Conservation (phyloP, 2,329 filamentous ascomycete species). For the Trematosphaeria pertusa region DNA sequence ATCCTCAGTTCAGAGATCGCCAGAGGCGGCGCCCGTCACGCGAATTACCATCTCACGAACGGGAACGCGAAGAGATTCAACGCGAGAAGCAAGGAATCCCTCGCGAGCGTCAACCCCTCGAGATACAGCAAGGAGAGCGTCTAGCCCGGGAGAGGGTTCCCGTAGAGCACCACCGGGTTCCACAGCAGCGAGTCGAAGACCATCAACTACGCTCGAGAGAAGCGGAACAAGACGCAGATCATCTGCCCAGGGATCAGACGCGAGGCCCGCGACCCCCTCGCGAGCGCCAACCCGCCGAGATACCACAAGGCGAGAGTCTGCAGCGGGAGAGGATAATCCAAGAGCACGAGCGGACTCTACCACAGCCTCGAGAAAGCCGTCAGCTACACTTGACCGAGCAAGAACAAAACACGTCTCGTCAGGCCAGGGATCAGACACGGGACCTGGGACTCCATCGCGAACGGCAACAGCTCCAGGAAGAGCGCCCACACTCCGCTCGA, state of each 20-base stretch:
- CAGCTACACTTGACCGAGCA: too few relatives aligned
- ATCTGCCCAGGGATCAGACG: constrained; percentile 3
- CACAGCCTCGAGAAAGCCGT: too few relatives aligned
- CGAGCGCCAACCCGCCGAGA: too few relatives aligned
- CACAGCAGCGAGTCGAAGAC: constrained; percentile 6
- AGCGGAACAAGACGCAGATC: constrained; percentile 10
- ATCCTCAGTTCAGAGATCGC: neutral
- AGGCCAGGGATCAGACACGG: neutral
- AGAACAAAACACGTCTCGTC: neutral
- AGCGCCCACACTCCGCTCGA: neutral
- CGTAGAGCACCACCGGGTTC: neutral
- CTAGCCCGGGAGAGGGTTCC: neutral
- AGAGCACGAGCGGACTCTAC: too few relatives aligned
- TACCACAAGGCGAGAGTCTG: too few relatives aligned
- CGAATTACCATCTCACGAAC: neutral
- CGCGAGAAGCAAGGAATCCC: constrained; percentile 1
- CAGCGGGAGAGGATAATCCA: too few relatives aligned
- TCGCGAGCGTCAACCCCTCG: constrained; percentile 3
- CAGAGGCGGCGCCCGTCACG: neutral
- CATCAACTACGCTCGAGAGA: constrained; percentile 13
- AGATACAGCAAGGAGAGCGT: constrained; percentile 7
- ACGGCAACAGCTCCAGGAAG: constrained; percentile 6
- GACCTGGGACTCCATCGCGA: constrained; percentile 1
- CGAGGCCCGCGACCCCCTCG: too few relatives aligned
- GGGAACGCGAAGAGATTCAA: neutral